Evolutionary conservation across 2,329 filamentous ascomycete species (phyloP).

Genomic region (Daldinia sp.): DNA sequence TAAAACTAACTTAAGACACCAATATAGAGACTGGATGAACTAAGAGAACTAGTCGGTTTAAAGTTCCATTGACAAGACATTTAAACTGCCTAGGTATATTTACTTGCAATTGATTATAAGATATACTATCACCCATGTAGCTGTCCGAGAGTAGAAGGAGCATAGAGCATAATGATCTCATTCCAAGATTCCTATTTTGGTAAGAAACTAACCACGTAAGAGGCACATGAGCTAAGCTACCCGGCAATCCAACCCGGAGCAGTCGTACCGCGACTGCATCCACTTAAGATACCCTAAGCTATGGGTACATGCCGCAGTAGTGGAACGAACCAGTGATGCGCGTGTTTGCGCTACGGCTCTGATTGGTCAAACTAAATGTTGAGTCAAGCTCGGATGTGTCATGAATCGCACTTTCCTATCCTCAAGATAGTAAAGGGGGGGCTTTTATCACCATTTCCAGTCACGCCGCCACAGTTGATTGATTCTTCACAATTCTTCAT

Average conservation of each 20-base stretch:
- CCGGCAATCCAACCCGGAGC: slow-evolving; percentile 13
- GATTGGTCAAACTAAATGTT: slow-evolving; percentile 46
- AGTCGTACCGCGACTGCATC: slow-evolving; percentile 25
- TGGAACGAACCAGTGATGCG: slow-evolving; percentile 32
- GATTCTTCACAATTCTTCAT: background rate
- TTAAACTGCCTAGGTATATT: too few species aligned
- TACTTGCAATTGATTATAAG: background rate
- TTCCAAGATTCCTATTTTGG: background rate
- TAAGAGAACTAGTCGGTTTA: slow-evolving; percentile 3
- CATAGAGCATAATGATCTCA: background rate
- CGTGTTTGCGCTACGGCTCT: slow-evolving; percentile 41
- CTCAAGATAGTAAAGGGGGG: background rate
- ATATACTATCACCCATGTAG: background rate
- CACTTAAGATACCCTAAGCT: slow-evolving; percentile 18
- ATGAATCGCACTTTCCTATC: slow-evolving; percentile 28
- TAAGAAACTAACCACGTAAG: background rate
- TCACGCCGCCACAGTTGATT: slow-evolving; percentile 5
- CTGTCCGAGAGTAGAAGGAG: background rate
- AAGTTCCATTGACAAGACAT: too few species aligned
- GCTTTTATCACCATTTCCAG: background rate
- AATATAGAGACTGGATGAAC: background rate
- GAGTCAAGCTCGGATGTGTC: slow-evolving; percentile 32
- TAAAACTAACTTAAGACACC: slow-evolving; percentile 13
- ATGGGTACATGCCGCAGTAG: slow-evolving; percentile 4
- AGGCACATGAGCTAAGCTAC: slow-evolving; percentile 19